Conservation (phyloP, 1,284 basidiomycete species). For the Golubevia pallescens region DNA sequence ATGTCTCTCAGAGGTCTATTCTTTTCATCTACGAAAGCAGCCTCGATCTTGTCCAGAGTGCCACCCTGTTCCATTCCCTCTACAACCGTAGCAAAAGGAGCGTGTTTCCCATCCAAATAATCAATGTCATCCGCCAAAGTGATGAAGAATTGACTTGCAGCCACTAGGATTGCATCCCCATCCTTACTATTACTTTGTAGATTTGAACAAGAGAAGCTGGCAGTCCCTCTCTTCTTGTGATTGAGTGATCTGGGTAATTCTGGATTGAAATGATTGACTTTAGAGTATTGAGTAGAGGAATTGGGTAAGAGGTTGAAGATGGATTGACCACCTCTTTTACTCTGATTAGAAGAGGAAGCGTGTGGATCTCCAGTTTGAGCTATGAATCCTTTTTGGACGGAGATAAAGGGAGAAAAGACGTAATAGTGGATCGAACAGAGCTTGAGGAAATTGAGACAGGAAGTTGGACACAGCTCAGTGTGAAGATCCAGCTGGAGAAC, state of each 20-base stretch:
- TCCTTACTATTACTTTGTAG: too few species aligned
- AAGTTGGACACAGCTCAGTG: conserved; percentile 32
- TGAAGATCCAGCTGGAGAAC: conserved; percentile 38
- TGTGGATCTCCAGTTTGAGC: conserved; percentile 49
- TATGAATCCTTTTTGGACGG: conserved; percentile 39
- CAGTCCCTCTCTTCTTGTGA: not conserved
- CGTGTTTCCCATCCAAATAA: conserved; percentile 93
- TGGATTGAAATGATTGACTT: not conserved
- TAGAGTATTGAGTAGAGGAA: conserved; percentile 13
- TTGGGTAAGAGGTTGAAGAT: conserved; percentile 21
- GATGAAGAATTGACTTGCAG: conserved; percentile 97
- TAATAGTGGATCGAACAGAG: conserved; percentile 46
- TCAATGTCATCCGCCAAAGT: conserved; percentile 88
- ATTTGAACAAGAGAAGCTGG: not conserved
- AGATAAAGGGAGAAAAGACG: conserved; percentile 44
- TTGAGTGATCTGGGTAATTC: not conserved
- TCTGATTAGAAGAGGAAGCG: conserved; percentile 12
- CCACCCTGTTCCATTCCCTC: conserved; percentile 77
- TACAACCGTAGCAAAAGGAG: conserved; percentile 91
- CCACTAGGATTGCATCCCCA: too few species aligned
- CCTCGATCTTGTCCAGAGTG: conserved; percentile 89
- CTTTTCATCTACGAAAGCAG: conserved; percentile 84
- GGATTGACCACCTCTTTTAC: conserved; percentile 28
- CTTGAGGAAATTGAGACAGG: conserved; percentile 52
- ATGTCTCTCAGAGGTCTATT: conserved; percentile 91